Evolutionary conservation across 1,139 yeast genomes (phyloP), one percentile per base, ranked within the genome.

Genomic region (Kodamaea fungicola): DNA sequence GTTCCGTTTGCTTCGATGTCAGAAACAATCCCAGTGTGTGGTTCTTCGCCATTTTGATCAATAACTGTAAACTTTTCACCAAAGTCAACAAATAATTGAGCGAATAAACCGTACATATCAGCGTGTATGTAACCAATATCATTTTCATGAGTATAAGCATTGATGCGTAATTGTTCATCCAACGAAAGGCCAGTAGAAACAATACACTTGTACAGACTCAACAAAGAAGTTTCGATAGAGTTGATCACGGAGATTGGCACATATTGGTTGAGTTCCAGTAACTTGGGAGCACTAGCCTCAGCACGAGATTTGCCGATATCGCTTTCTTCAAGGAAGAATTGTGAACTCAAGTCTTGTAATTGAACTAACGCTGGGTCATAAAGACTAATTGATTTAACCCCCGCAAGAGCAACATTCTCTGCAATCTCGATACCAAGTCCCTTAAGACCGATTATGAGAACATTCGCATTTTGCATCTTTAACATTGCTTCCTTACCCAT

Each of bases 401-500:
- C 99, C 2, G 98, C 98, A 39, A 92, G 74, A 0, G 96, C 95
- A 40, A 92, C 88, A 62, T 92, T 92, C 64, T 92, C 94, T 29
- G 98, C 97, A 43, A 92, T 89, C 62, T 92, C 99, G 33, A 87
- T 76, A 50, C 99, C 99, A 34, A 92, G 70, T 28, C 98, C 98
- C 56, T 80, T 82, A 45, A 90, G 67, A 3, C 98, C 98, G 45
- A 90, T 78, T 39, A 92, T 73, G 37, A 92, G 75, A 12, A 92
- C 96, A 53, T 85, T 88, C 31, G 97, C 89, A 48, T 78, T 74
- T 55, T 92, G 96, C 97, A 92, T 87, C 61, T 88, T 86, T 54
- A 90, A 72, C 99, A 92, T 92, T 38, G 99, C 99, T 51, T 92
- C 98, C 55, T 87, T 86, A 41, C 97, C 97, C 51, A 89, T 66